phyloP scores from a whole-genome alignment of 148 eudicot species.

The Arctostaphylos glauca region DNA sequence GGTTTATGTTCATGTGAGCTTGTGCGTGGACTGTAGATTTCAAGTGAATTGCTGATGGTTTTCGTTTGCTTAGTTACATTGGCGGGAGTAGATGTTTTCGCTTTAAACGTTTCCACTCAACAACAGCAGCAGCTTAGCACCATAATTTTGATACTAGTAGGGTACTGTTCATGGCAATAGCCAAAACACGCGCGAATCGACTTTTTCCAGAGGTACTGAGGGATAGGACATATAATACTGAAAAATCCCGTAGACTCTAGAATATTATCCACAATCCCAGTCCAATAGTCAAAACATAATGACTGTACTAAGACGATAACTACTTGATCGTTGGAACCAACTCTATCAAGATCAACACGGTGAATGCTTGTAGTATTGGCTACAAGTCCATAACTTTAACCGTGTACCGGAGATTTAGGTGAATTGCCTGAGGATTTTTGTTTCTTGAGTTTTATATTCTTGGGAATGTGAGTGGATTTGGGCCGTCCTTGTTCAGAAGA shows the following conservation, averaged over 20 bases:
- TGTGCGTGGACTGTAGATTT: background rate
- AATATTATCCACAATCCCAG: background rate
- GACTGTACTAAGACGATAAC: background rate
- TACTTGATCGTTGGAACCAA: background rate
- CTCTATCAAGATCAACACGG: background rate
- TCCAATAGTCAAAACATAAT: background rate
- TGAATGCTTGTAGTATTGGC: background rate
- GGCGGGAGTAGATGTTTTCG: background rate
- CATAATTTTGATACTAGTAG: background rate
- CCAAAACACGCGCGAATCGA: background rate
- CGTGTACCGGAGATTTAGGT: background rate
- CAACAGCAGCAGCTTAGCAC: background rate
- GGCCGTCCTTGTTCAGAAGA: background rate
- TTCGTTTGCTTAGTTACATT: background rate
- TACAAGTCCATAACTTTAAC: background rate
- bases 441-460: background rate
- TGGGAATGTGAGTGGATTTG: background rate
- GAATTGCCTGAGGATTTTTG: background rate
- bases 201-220: background rate
- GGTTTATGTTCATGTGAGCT: background rate
- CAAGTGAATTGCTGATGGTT: background rate
- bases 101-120: background rate
- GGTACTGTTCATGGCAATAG: background rate
- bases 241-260: background rate
- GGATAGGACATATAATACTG: background rate